Percentiles rank a stretch among this genome's conserved stretches.
phyloP scores from a whole-genome alignment of 352 stramenopile species.

The Pythium folliculosum region DNA sequence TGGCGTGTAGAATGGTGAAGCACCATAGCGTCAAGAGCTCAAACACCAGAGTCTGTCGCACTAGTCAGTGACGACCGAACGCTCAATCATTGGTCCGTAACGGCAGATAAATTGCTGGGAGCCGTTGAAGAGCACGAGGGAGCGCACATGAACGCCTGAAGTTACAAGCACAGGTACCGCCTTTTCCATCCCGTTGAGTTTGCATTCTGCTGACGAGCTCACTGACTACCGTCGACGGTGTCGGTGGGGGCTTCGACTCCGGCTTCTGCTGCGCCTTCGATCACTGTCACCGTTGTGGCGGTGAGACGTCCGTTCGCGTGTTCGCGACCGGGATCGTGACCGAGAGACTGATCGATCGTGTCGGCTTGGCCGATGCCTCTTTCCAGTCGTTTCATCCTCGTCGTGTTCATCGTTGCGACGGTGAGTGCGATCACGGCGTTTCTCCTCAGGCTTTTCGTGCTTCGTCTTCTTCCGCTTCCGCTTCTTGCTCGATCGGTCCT shows the following conservation, averaged over 20 bases:
- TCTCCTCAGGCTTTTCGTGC: neutral
- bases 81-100: too few species aligned
- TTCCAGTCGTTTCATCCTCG: neutral
- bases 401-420: neutral
- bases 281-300: neutral
- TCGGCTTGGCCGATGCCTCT: neutral
- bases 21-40: too few species aligned
- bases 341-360: neutral
- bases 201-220: too few species aligned
- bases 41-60: too few species aligned
- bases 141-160: too few species aligned
- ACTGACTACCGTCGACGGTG: neutral
- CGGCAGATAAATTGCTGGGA: too few species aligned
- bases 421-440: neutral
- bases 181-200: too few species aligned
- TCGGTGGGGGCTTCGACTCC: neutral
- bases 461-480: neutral
- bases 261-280: neutral
- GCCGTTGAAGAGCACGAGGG: too few species aligned
- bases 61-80: too few species aligned
- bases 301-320: neutral
- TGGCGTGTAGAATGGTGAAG: too few species aligned
- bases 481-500: constrained; percentile 5
- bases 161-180: too few species aligned
- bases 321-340: neutral